Conservation (phyloP, 306 rosid genomes). For the Glycine latifolia region DNA sequence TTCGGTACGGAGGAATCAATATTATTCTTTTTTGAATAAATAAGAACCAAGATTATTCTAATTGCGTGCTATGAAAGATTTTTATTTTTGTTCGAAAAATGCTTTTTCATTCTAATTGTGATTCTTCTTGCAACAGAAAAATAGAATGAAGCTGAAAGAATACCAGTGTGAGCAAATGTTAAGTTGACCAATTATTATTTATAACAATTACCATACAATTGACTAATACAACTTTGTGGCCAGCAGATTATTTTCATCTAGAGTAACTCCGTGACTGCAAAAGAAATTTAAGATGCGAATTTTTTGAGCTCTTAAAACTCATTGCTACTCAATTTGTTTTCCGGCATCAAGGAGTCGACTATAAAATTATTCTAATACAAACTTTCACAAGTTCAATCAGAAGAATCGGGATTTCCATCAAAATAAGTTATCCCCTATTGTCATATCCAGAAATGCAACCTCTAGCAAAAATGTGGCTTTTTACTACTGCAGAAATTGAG, state of each 20-base stretch:
- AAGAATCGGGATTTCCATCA: slow-evolving; percentile 26
- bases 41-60: background rate
- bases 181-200: background rate
- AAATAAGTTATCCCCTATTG: slow-evolving; percentile 23
- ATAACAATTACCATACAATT: slow-evolving; percentile 2
- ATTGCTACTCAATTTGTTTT: slow-evolving; percentile 1
- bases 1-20: too few relatives aligned
- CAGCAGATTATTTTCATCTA: background rate
- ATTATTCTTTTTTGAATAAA: too few relatives aligned
- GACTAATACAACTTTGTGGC: background rate
- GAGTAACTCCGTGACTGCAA: slow-evolving; percentile 2
- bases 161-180: background rate
- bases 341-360: slow-evolving; percentile 2
- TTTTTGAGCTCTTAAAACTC: slow-evolving; percentile 12
- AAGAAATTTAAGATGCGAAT: background rate
- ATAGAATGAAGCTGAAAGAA: background rate
- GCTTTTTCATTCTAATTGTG: background rate
- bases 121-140: background rate
- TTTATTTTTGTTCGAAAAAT: background rate
- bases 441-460: slow-evolving; percentile 38
- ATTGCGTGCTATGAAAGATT: background rate
- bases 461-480: slow-evolving; percentile 17
- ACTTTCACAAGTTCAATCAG: slow-evolving; percentile 14
- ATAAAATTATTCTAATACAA: slow-evolving; percentile 34
- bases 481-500: slow-evolving; percentile 17